Conservation (phyloP, 192 early-diverging fungal genomes). For the Jimgerdemannia flammicorona region DNA sequence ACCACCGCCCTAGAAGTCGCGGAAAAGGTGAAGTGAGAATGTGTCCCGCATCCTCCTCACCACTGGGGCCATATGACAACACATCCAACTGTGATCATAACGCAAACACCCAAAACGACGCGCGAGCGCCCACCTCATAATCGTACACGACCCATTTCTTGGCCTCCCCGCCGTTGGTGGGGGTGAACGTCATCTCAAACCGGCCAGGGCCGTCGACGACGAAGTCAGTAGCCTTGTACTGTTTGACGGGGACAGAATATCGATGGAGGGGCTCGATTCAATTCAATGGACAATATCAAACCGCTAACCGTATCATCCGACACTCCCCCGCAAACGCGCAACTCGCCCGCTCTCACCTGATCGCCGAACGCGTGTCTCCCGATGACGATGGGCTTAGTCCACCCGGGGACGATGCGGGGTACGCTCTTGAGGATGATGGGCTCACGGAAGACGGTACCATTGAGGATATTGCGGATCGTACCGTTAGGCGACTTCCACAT, state of each 20-base stretch:
- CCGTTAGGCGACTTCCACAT: slow-evolving; percentile 99
- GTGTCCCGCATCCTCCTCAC: too few species aligned
- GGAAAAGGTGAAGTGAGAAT: too few species aligned
- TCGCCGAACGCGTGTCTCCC: slow-evolving; percentile 98
- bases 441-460: slow-evolving; percentile 98
- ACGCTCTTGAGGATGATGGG: slow-evolving; percentile 92
- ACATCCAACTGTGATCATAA: too few species aligned
- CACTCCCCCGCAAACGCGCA: too few species aligned
- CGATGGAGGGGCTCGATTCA: too few species aligned
- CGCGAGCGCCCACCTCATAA: slow-evolving; percentile 47
- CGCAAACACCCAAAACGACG: too few species aligned
- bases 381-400: slow-evolving; percentile 94
- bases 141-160: slow-evolving; percentile 75
- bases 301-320: too few species aligned
- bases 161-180: slow-evolving; percentile 68
- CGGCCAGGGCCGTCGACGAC: slow-evolving; percentile 85
- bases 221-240: slow-evolving; percentile 98
- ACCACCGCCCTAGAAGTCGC: slow-evolving; percentile 80
- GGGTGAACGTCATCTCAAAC: slow-evolving; percentile 89
- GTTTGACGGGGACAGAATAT: too few species aligned
- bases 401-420: slow-evolving; percentile 88
- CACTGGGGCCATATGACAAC: too few species aligned
- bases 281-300: too few species aligned
- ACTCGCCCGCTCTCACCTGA: too few species aligned
- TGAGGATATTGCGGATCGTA: slow-evolving; percentile 94